Evolutionary conservation across 2,329 filamentous ascomycete species (phyloP), one percentile per base, ranked within the genome.

Genomic region (Aspergillus oerlinghausenensis): DNA sequence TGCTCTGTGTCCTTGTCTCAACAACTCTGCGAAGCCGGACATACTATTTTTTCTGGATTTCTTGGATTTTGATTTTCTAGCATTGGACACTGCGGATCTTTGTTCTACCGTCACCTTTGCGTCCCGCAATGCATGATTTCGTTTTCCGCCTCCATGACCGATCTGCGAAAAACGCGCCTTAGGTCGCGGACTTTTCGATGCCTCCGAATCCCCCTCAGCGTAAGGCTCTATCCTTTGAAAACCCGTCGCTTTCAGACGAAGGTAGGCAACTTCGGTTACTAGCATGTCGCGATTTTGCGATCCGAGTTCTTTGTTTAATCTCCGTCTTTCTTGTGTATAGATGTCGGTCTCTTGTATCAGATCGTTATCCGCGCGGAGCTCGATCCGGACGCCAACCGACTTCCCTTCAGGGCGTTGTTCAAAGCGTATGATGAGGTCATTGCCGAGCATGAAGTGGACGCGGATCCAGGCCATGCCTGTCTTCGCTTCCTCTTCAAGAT

Each of bases 401-500:
- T 88, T 23, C 87, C 89, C 3, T 90, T 88, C 56, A 86, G 86
- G 67, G 90, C 90, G 9, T 82, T 96, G 19, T 95, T 95, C 74
- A 81, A 82, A 53, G 90, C 90, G 29, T 95, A 95, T 70, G 88
- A 94, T 68, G 80, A 84, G 55, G 81, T 92, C 45, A 82, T 96
- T n/a, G 84, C 83, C 4, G 79, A 85, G 62, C 79, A 89, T 76
- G 88, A 85, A 54, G 78, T 90, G 61, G 82, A 90, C 57, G 81
- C 85, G n/a, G 86, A 89, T 65, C 81, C 88, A 63, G 89, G 92
- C 66, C 85, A 86, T 64, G 84, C 88, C 63, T 87, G 92, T 67
- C 86, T 91, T 62, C 84, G 88, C 60, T 86, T 95, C 65, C 76
- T 96, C 55, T 90, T 94, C 70, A 87, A 87, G 66, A 85, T 96